phyloP scores from a whole-genome alignment of 208 protist species.

The Endotrypanum monterogeii region DNA sequence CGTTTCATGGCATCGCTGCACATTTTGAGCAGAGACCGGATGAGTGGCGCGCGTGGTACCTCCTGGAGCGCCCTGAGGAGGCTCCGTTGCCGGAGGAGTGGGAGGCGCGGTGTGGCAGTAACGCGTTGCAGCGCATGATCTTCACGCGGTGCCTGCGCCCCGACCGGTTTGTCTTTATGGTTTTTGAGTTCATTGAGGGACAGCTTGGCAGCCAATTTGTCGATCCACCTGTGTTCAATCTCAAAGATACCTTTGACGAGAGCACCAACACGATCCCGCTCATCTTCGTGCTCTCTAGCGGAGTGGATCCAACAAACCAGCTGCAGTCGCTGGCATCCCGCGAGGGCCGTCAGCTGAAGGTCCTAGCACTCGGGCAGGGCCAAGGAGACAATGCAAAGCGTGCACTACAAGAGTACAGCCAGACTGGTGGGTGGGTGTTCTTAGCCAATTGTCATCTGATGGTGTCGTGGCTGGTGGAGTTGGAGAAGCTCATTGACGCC shows the following conservation, averaged over 20 bases:
- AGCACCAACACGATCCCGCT: conserved; percentile 94
- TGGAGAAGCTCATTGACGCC: conserved; percentile 98
- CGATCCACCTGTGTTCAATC: conserved; percentile 96
- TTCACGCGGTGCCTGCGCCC: conserved; percentile 97
- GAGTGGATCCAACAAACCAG: conserved; percentile 97
- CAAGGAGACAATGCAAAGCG: conserved; percentile 95
- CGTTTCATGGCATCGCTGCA: conserved; percentile 94
- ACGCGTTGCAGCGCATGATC: conserved; percentile 97
- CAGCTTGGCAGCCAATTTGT: conserved; percentile 96
- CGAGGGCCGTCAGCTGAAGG: conserved; percentile 84
- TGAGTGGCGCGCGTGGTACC: conserved; percentile 96
- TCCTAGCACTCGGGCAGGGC: conserved; percentile 97
- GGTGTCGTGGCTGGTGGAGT: conserved; percentile 95
- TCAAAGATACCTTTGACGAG: conserved; percentile 94
- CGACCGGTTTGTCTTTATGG: conserved; percentile 97
- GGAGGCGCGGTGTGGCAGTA: conserved; percentile 80
- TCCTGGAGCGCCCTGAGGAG: conserved; percentile 94
- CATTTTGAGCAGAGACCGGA: conserved; percentile 95
- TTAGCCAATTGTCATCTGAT: conserved; percentile 99
- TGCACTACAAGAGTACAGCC: conserved; percentile 92
- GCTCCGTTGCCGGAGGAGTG: conserved; percentile 96
- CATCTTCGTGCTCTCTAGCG: conserved; percentile 98
- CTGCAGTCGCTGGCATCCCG: conserved; percentile 91
- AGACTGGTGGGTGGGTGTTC: conserved; percentile 97
- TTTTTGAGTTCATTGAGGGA: conserved; percentile 95